These are phyloP conservation scores for Fraxinus platypoda DNA, from an alignment of 305 asterid genomes.

Conservation along the genomic window DNA sequence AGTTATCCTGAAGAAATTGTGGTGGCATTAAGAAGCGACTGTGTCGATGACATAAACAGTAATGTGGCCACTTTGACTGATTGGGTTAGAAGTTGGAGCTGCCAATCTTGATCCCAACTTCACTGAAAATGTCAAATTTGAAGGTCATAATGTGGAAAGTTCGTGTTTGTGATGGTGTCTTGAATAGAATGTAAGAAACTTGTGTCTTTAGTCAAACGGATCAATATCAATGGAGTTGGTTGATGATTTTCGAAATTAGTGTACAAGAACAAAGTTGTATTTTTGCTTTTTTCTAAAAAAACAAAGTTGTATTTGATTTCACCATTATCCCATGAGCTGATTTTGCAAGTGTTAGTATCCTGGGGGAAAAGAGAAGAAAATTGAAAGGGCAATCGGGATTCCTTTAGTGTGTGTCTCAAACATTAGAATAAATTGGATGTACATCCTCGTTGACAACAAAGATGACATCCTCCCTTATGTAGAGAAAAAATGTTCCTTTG, in stretches of 20 bases:
- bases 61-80: slow-evolving; percentile 53
- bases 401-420: slow-evolving; percentile 62
- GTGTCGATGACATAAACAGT: slow-evolving; percentile 52
- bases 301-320: too few species aligned
- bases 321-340: slow-evolving; percentile 49
- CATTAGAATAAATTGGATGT: slow-evolving; percentile 31
- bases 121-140: neutral
- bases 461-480: too few species aligned
- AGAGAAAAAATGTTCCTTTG: too few species aligned
- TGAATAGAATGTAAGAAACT: neutral
- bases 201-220: neutral
- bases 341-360: slow-evolving; percentile 52
- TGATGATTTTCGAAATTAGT: neutral
- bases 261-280: neutral
- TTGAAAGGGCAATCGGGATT: slow-evolving; percentile 63
- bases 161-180: neutral
- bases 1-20: slow-evolving; percentile 71
- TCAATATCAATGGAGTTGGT: neutral
- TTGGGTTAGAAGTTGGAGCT: slow-evolving; percentile 66
- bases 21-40: slow-evolving; percentile 59
- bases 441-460: too few species aligned
- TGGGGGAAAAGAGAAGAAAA: slow-evolving; percentile 74
- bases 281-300: neutral
- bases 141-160: neutral
- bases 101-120: slow-evolving; percentile 23